Conservation (phyloP, 73 alveolate species). For the Tetrahymena elliotti region DNA sequence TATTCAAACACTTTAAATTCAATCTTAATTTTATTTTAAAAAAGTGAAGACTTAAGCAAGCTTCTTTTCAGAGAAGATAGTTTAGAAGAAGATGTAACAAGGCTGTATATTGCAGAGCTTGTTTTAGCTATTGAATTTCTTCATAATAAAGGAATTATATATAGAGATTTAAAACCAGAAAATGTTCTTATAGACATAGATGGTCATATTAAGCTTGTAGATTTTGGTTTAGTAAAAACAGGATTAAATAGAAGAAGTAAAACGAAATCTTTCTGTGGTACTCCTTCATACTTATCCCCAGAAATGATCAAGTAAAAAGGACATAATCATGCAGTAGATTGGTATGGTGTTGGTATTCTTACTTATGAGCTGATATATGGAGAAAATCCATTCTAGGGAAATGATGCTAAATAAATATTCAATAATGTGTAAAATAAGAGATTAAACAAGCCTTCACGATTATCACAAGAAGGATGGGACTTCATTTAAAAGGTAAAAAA, state of each 20-base stretch:
- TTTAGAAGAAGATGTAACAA: conserved; percentile 44
- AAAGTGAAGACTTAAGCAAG: conserved; percentile 12
- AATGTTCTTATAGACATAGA: conserved; percentile 70
- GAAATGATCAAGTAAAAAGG: conserved; percentile 61
- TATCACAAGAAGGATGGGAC: not conserved
- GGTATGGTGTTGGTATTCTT: conserved; percentile 60
- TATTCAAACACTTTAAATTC: conserved; percentile 17
- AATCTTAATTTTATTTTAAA: not conserved
- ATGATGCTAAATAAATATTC: not conserved
- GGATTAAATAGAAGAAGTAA: not conserved
- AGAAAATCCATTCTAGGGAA: not conserved
- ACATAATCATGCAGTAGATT: conserved; percentile 48
- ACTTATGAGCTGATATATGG: conserved; percentile 43
- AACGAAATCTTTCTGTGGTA: conserved; percentile 41
- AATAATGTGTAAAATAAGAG: not conserved
- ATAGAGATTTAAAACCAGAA: conserved; percentile 87
- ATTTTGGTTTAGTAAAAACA: conserved; percentile 6
- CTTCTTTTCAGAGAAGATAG: not conserved
- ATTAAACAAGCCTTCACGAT: not conserved
- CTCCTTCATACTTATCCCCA: conserved; percentile 61
- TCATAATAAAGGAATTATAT: conserved; percentile 63
- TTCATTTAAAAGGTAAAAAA: not conserved
- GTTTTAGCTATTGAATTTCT: conserved; percentile 64
- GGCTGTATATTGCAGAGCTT: conserved; percentile 69
- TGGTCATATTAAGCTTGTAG: conserved; percentile 63